Base-by-base conservation (phyloP, 495 filamentous ascomycete species). In the Elasticomyces elasticus region DNA sequence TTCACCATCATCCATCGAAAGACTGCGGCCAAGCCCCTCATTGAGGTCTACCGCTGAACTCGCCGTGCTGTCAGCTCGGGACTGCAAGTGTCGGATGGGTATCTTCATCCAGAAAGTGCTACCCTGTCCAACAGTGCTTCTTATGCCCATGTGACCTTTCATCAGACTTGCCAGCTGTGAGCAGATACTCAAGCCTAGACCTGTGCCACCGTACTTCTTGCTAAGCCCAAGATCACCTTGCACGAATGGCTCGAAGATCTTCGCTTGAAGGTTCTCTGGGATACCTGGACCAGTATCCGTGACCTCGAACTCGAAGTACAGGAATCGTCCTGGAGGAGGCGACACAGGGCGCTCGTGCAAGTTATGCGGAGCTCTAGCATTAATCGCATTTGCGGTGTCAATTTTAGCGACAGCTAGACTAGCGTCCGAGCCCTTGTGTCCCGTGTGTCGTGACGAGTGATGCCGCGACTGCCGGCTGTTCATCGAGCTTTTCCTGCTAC, bases 261-360 rank as follows among this genome's bases (percentile, higher is more conserved):
- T 79, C 53, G 85, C 70, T 55, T 87, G 87, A 51, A 90, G 77
- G 45, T 80, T 68, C 23, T 79, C 76, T 0, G 89, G 83, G 54
- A 96, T 94, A n/a, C 90, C 90, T 2, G 89, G 90, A 0, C 90
- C 90, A 9, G 84, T 91, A 62, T 96, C 90, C 65, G 87, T 74
- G 2, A 96, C 87, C 64, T 90, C 84, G 53, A 95, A 95, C 63
- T 91, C 83, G 62, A 95, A 94, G 12, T 79, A 59, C 41, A 83
- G 74, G 20, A 72, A 74, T 66, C 72, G 79, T 31, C 79, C 82
- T 20, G 78, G 79, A 22, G 81, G 78, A 15, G 84, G 83, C 7
- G 83, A 80, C 2, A 74, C 70, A 0, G 79, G 75, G 23, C 81
- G 69, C 54, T 86, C 83, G 69, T 58, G 23, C 5, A 74, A 70